Base-by-base conservation (phyloP, 768 basidiomycete genomes). In the Leccinum boreale region DNA sequence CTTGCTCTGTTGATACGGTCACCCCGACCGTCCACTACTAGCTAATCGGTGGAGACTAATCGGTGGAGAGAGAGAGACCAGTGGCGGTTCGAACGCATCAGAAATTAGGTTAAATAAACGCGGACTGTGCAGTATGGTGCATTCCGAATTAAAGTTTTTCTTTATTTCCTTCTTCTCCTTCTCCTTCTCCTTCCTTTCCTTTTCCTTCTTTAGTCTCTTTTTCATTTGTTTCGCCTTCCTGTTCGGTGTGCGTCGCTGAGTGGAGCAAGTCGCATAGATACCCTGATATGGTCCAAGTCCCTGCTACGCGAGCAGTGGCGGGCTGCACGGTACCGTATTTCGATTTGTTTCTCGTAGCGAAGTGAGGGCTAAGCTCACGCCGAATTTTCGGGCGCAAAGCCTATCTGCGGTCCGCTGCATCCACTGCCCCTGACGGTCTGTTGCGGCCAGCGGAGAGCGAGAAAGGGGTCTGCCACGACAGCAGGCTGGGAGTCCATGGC, bases 1-100 rank as follows among this genome's bases (percentile, higher is more conserved):
- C 28, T 23, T 42, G 50, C 56, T 66, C 57, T 51, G 53, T 58
- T 62, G 65, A 68, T 68, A 66, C 65, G 61, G 50, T 49, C 53
- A 60, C 53, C 52, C 39, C 39, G 39, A 19, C 39, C 39, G 15
- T 15, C 7, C 21, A 24, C 47, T 17, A 31, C 11, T 31, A 29
- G 28, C 28, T 29, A 31, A 31, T 31, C 31, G 31, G 11, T 31
- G 31, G 31, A 31, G 31, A 48, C 21, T 48, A 26, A 44, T 44
- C n/a, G 8, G 10, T 44, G 42, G n/a, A 19, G 47, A 31, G 31
- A 26, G 46, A 56, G 55, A 53, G 47, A 57, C 62, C 59, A 63
- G 31, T 31, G 31, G 31, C 50, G 56, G 52, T 53, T 57, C n/a
- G 47, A 26, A 47, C 21, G 21, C 45, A 17, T 26, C 1, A 11